Evolutionary conservation across 805 yeast genomes (phyloP).

Genomic region (Schwanniomyces yamadae): DNA sequence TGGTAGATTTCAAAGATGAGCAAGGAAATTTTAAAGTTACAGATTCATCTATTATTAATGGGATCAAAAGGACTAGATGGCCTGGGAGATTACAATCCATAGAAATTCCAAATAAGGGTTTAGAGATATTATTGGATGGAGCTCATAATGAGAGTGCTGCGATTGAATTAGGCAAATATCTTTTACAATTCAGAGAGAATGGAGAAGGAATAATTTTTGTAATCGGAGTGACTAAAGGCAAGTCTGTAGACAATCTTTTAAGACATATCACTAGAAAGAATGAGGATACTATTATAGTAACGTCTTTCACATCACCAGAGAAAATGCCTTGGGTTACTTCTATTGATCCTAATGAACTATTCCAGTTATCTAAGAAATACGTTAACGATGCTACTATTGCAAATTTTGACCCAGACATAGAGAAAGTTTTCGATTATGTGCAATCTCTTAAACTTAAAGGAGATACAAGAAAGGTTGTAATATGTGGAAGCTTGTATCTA

Average conservation of each 20-base stretch:
- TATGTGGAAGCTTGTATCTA: constrained; percentile 43
- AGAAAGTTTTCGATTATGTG: constrained; percentile 13
- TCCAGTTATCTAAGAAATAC: constrained; percentile 18
- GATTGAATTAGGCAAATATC: constrained; percentile 57
- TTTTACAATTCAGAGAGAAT: constrained; percentile 24
- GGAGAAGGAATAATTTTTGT: constrained; percentile 51
- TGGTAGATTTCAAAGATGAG: not conserved
- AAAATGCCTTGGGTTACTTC: constrained; percentile 93
- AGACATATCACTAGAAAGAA: constrained; percentile 43
- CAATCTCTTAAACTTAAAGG: constrained; percentile 12
- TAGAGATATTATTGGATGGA: constrained; percentile 68
- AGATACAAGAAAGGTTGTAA: constrained; percentile 30
- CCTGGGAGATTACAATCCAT: constrained; percentile 78
- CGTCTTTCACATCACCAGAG: constrained; percentile 67
- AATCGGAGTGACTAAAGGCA: constrained; percentile 75
- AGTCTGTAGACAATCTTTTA: constrained; percentile 54
- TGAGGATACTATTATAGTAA: constrained; percentile 58
- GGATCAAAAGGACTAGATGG: constrained; percentile 65
- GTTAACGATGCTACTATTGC: constrained; percentile 19
- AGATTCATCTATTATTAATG: constrained; percentile 39
- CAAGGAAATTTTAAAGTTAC: constrained; percentile 25
- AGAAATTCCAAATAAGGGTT: constrained; percentile 18
- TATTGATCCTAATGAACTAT: constrained; percentile 33
- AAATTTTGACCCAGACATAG: constrained; percentile 10
- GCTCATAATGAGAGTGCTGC: constrained; percentile 93